Evolutionary conservation across 371 early-diverging fungal genomes (phyloP), one percentile per base, ranked within the genome.

Genomic region (Mucor mucedo): DNA sequence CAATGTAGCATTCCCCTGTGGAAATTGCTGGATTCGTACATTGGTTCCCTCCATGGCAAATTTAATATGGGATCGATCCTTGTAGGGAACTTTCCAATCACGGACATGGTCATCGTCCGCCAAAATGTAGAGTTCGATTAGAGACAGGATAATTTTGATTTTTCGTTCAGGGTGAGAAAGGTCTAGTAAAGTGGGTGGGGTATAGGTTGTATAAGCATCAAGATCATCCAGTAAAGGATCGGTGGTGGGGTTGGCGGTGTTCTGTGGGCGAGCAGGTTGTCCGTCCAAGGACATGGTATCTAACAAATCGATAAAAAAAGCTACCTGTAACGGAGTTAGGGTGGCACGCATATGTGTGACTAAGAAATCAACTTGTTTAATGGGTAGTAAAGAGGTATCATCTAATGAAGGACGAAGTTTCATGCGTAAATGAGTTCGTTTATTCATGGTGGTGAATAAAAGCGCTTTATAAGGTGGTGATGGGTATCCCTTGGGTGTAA

Each of bases 1-100:
- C 3, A 68, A 50, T 0, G 41, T 72, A 6, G 76, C 73, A n/a
- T n/a, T 49, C 56, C 32, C 28, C 27, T 11, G 42, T 13, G 49
- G 54, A 42, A 63, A 66, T 16, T 71, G 80, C 52, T 80, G 82
- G n/a, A 78, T 60, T 5, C 75, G 64, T 32, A 77, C 58, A 27
- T 78, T 59, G 21, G 82, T 50, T 6, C 76, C 68, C 44, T 77
- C 65, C 14, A 87, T 56, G 9, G 73, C 66, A 8, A 84, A 35
- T 45, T 80, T 78, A 38, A 85, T 33, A 75, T 89, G 86, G 21
- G 69, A 73, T 4, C 58, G 62, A 8, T 71, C 68, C 1, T 73
- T 48, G 29, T 73, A 67, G 5, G 76, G 67, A 1, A 21, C 13
- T 14, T 42, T 47, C 38, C 47, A 35, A 11, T 53, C 35, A 6